These are phyloP conservation scores for Dryadomyces quercivorus DNA, from an alignment of 2,329 filamentous ascomycete genomes.

Conservation along the genomic window DNA sequence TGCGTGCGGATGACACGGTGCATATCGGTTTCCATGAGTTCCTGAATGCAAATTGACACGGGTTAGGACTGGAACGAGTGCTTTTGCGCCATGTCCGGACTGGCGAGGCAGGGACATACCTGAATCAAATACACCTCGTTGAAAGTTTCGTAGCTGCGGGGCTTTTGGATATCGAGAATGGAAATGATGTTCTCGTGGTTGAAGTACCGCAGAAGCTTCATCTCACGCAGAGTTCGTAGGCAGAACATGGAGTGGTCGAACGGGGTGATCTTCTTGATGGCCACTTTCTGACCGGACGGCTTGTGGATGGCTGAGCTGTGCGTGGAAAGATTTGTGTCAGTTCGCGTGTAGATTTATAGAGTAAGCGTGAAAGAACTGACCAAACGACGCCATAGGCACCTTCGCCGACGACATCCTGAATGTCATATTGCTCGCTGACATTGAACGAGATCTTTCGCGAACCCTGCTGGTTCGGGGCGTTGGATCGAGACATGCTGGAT, in stretches of 20 bases:
- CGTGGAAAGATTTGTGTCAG: not conserved
- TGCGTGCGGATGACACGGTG: constrained; percentile 97
- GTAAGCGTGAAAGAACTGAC: constrained; percentile 38
- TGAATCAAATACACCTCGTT: constrained; percentile 98
- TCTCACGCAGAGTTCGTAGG: constrained; percentile 88
- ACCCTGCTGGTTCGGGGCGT: constrained; percentile 44
- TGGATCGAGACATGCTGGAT: constrained; percentile 41
- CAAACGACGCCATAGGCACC: constrained; percentile 98
- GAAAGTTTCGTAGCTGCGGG: constrained; percentile 88
- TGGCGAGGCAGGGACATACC: constrained; percentile 31
- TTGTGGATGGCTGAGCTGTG: constrained; percentile 90
- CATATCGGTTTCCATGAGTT: constrained; percentile 99
- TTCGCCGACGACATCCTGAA: constrained; percentile 97
- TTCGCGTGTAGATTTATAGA: not conserved
- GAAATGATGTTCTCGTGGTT: constrained; percentile 99
- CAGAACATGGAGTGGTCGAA: constrained; percentile 99
- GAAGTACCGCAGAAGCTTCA: constrained; percentile 98
- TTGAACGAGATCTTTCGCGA: constrained; percentile 98
- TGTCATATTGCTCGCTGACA: constrained; percentile 98
- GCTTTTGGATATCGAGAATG: constrained; percentile 97
- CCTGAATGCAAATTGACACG: constrained; percentile 37
- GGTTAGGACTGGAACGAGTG: not conserved
- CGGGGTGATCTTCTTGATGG: constrained; percentile 99
- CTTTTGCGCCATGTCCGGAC: too few relatives aligned
- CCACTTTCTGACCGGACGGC: constrained; percentile 94